Evolutionary conservation across 2,329 filamentous ascomycete genomes (phyloP), one percentile per base, ranked within the genome.

Genomic region (Bertia moriformis): DNA sequence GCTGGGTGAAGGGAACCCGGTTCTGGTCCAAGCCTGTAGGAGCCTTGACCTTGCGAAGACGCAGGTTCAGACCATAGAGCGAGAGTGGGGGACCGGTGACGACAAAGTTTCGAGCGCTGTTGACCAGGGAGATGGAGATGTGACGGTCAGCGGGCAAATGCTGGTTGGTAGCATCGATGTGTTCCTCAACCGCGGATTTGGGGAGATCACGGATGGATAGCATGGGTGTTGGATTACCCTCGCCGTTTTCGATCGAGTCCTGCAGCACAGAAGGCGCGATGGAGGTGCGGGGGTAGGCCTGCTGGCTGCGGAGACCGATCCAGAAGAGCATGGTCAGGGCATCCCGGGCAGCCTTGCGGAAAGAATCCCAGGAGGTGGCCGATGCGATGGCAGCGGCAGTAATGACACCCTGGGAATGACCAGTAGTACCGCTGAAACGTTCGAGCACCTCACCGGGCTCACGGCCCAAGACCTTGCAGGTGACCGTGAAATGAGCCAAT

Each of bases 381-480:
- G 48, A 46, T 1, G 59, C 48, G 2, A 60, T 47, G n/a, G 46
- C 49, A 14, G 56, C 52, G 2, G 59, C 56, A 12, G 54, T 46
- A 14, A 61, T 42, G 7, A 61, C 44, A 12, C 59, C 59, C 37
- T 62, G 59, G 3, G 55, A 59, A 41, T 61, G 59, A 3, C 59
- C 59, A 2, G 56, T 55, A 1, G 47, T 44, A 4, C 53, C 38
- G 33, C 44, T 35, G 48, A 47, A 19, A 37, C 43, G 40, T 18
- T 44, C 40, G 10, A 48, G 44, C 38, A 59, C 40, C 4, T 54
- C 49, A 3, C 54, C 56, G 0, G 57, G 57, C 17, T 45, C 43
- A 4, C 48, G 48, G 1, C 49, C 46, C 5, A 50, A 42, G 12
- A 51, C 40, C 12, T 48, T 51, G 42, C 54, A 56, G 7, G 46